Base-by-base conservation (phyloP, 73 alveolate genomes). In the Paramecium sexaurelia region DNA sequence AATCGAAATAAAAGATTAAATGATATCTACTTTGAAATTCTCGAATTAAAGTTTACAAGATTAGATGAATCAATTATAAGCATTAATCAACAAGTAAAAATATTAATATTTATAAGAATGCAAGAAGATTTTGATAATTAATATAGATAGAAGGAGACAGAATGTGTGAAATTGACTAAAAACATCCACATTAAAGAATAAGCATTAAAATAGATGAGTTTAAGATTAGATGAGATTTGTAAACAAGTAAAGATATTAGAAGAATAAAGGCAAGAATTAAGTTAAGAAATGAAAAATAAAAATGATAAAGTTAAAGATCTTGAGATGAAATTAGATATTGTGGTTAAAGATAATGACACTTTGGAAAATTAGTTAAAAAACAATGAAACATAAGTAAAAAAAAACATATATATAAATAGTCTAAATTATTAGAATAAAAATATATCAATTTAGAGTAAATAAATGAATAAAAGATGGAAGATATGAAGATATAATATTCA, bases 1-100 rank as follows among this genome's bases (percentile, higher is more conserved):
- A 78, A 41, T 37, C 39, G 90, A 78, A 43, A 39, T 78, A 20
- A 78, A 78, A 78, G 73, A 78, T 78, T n/a, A 78, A 40, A 41
- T 78, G 40, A 78, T 78, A 22, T 20, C 45, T 5, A 39, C 45
- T n/a, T 24, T 78, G 13, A 39, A 78, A 78, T 37, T 29, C 19
- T 37, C 68, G 0, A 39, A 39, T 24, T 27, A 78, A 13, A 78
- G 43, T 1, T 19, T 78, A 22, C 22, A 24, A 41, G 43, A 78
- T 6, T 78, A 78, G 13, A 78, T 78, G 90, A 39, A 78, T 78
- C n/a, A 78, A 78, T 22, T 78, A 39, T 22, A 78, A 78, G 6
- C 75, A 7, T 43, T 78, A 78, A 43, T 78, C 4, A 33, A 37
- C 7, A 78, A 78, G 90, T 78, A 78, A 36, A n/a, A 3, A 17